Evolutionary conservation across 495 filamentous ascomycete species (phyloP), one percentile per base, ranked within the genome.

Genomic region (Penicillium angulare): DNA sequence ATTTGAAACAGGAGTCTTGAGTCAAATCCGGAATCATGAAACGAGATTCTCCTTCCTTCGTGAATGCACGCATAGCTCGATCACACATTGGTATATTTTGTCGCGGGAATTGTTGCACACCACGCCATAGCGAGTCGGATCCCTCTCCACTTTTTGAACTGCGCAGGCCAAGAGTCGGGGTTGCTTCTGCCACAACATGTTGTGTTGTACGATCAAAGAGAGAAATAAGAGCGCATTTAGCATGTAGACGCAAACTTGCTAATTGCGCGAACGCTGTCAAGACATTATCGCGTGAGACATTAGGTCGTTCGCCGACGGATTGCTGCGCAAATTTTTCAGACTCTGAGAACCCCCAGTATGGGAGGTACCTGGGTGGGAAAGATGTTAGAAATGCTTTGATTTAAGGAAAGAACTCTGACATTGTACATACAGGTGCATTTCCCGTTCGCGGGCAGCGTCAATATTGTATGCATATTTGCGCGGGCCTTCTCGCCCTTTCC

Each of bases 171-270:
- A 77, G 52, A 8, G 60, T 67, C 47, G 71, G 74, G 3, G 77
- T 79, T 8, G 67, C 58, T 50, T 80, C 77, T 7, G 77, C 77
- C 35, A 79, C 60, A 42, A 79, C 73, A 50, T 79, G 74, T 59
- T 80, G 77, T 12, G 60, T 75, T 8, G 44, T 51, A 15, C 52
- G 56, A 42, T 63, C 60, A 27, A 63, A 59, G 0, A 63, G 50
- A 7, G 52, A 56, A n/a, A 69, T 61, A 7, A 66, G 32, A 8
- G 63, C 72, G 43, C 75, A 63, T 49, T 69, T 61, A 3, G 72
- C 66, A 33, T 73, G 57, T 7, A 74, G 57, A 21, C 74, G 57
- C 16, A 75, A 51, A 26, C 70, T 70, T 31, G 71, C 69, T 5
- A 76, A 51, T 35, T 77, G 73, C 5, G 73, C 66, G 33, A 67